Evolutionary conservation across 2,329 filamentous ascomycete genomes (phyloP).

Genomic region (Helminthosporium solani): DNA sequence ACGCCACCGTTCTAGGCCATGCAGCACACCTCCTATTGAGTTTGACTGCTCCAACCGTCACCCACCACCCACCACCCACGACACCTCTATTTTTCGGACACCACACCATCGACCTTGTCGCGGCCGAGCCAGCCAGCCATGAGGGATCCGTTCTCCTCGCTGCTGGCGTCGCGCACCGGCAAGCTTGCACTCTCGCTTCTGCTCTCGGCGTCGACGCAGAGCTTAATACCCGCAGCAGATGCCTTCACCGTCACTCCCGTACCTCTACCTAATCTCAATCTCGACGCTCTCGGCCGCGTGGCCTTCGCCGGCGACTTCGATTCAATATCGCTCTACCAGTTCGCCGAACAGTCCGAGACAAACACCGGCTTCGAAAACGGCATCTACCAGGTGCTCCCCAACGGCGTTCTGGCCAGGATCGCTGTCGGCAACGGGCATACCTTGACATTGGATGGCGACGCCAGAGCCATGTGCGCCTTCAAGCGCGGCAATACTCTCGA

Average conservation of each 20-base stretch:
- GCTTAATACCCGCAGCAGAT: slow-evolving; percentile 15
- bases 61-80: slow-evolving; percentile 4
- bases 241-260: slow-evolving; percentile 59
- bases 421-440: slow-evolving; percentile 43
- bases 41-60: not conserved
- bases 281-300: slow-evolving; percentile 75
- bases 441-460: slow-evolving; percentile 71
- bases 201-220: slow-evolving; percentile 22
- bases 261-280: slow-evolving; percentile 72
- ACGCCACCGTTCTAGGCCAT: slow-evolving; percentile 11
- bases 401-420: slow-evolving; percentile 76
- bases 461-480: slow-evolving; percentile 85
- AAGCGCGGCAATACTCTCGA: slow-evolving; percentile 65
- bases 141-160: slow-evolving; percentile 41
- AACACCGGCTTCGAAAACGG: slow-evolving; percentile 71
- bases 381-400: slow-evolving; percentile 78
- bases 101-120: slow-evolving; percentile 20
- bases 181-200: slow-evolving; percentile 39
- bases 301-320: slow-evolving; percentile 87
- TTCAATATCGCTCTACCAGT: slow-evolving; percentile 87
- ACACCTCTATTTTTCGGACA: slow-evolving; percentile 18
- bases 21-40: slow-evolving; percentile 16
- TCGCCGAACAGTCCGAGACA: slow-evolving; percentile 72
- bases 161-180: slow-evolving; percentile 41
- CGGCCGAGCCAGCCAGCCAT: slow-evolving; percentile 35